Conservation (phyloP, 306 rosid genomes). For the Datisca glomerata region DNA sequence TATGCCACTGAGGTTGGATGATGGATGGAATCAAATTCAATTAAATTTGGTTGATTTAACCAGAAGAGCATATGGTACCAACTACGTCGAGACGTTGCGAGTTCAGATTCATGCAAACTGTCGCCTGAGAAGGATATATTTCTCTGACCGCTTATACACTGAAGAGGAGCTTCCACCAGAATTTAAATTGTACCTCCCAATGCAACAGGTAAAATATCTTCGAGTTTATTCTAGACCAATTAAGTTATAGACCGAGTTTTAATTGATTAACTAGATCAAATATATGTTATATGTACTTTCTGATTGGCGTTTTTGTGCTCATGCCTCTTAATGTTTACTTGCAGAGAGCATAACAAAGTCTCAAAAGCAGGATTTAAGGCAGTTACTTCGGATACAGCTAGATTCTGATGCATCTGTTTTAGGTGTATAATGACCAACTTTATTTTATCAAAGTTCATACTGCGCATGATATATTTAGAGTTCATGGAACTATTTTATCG, state of each 20-base stretch:
- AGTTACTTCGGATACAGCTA: not conserved
- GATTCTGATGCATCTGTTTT: no score
- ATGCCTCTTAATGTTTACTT: conserved; percentile 6
- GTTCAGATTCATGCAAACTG: conserved; percentile 98
- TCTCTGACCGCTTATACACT: conserved; percentile 80
- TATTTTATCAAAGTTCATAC: no score
- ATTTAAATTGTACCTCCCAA: conserved; percentile 87
- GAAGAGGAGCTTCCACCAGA: conserved; percentile 96
- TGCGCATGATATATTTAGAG: no score
- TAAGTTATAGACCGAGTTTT: no score
- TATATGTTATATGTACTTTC: no score
- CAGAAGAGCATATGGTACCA: conserved; percentile 95
- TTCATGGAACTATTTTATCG: no score
- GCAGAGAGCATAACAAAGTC: conserved; percentile 26
- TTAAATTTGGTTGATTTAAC: conserved; percentile 74
- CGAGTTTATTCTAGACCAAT: no score
- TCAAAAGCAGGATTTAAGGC: not conserved
- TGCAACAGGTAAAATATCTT: conserved; percentile 63
- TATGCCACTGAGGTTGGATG: conserved; percentile 83
- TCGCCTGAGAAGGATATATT: conserved; percentile 87
- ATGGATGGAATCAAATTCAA: conserved; percentile 96
- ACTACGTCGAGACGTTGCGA: conserved; percentile 84
- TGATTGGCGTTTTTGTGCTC: no score
- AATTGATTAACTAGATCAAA: no score
- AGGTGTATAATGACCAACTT: no score